These are phyloP conservation scores for Mayamaea pseudoterrestris DNA, from an alignment of 108 stramenopile genomes.

Conservation along the genomic window DNA sequence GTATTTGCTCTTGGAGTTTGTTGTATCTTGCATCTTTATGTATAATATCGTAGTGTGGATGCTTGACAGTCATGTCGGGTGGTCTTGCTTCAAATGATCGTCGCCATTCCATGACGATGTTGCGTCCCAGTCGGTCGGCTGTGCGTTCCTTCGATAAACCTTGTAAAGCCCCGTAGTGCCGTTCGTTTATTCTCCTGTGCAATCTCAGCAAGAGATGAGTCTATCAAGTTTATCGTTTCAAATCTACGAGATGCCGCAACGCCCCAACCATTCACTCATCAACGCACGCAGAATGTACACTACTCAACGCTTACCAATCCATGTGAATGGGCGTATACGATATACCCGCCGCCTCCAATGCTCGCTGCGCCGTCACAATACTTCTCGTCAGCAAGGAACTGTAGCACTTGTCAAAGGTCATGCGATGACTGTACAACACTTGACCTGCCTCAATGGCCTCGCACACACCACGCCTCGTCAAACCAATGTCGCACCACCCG, in stretches of 20 bases:
- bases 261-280: too few relatives aligned
- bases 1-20: constrained; percentile 4
- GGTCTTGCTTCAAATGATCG: constrained; percentile 12
- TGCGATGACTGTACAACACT: constrained; percentile 11
- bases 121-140: constrained; percentile 17
- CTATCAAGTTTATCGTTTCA: too few relatives aligned
- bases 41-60: constrained; percentile 21
- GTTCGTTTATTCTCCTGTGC: constrained; percentile 40
- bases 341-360: constrained; percentile 13
- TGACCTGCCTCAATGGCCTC: constrained; percentile 20
- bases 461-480: constrained; percentile 15
- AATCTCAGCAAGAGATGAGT: too few relatives aligned
- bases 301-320: too few relatives aligned
- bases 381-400: constrained; percentile 13
- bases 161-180: constrained; percentile 48
- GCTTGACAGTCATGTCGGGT: constrained; percentile 17
- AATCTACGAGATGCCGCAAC: too few relatives aligned
- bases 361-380: constrained; percentile 17
- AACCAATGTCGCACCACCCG: constrained; percentile 19
- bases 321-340: constrained; percentile 17
- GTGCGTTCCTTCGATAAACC: constrained; percentile 40
- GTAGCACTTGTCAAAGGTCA: constrained; percentile 23
- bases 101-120: constrained; percentile 14
- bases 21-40: constrained; percentile 4
- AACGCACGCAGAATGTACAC: too few relatives aligned